Conservation (phyloP, 73 alveolate genomes). For the Effrenium voratum region DNA sequence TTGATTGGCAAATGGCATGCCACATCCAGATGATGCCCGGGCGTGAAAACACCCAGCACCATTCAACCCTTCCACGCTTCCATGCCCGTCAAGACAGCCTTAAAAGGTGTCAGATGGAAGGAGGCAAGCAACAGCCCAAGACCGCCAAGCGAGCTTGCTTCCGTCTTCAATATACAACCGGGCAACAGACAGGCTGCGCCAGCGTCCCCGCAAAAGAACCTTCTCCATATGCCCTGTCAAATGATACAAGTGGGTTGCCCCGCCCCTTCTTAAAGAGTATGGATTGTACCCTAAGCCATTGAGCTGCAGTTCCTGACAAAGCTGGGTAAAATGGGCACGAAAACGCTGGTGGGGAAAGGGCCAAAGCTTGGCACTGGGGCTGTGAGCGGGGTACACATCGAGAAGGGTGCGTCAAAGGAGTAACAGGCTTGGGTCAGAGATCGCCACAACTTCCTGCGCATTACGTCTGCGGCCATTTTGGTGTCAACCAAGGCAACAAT, state of each 20-base stretch:
- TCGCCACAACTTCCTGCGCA: neutral
- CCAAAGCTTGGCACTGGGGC: neutral
- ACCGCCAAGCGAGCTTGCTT: no score
- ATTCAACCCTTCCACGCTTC: neutral
- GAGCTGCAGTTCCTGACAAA: neutral
- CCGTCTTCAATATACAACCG: neutral
- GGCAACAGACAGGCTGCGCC: neutral
- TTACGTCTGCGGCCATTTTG: neutral
- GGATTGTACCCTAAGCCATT: neutral
- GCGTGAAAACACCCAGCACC: neutral
- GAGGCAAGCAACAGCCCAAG: neutral
- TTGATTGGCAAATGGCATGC: conserved; percentile 1
- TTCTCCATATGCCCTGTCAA: neutral
- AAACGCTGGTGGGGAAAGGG: neutral
- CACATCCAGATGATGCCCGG: no score
- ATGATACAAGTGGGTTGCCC: neutral
- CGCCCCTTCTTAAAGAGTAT: neutral
- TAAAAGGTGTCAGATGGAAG: neutral
- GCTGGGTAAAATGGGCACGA: neutral
- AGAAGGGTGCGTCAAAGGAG: neutral
- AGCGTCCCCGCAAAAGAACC: neutral
- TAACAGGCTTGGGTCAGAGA: neutral
- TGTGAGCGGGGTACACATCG: neutral
- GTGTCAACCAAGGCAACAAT: neutral
- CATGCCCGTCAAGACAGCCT: neutral